Percentiles rank a stretch among this genome's conserved stretches.
Conservation (phyloP, 2,329 filamentous ascomycete genomes). For the Epichloe hybrida region DNA sequence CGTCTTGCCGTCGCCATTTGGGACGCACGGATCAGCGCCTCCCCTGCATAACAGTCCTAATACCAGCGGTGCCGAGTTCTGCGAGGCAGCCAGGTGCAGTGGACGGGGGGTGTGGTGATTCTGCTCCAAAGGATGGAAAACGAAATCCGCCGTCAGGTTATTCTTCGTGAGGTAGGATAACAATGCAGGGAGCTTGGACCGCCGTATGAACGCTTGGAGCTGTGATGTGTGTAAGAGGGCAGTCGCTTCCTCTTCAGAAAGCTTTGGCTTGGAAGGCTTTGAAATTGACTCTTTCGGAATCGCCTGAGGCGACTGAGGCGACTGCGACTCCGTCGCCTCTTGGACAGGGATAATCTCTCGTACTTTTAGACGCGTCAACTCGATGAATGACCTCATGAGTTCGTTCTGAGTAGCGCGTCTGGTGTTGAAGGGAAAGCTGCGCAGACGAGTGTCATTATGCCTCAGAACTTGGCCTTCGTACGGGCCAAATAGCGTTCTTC, state of each 20-base stretch:
- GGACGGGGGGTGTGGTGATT: constrained; percentile 78
- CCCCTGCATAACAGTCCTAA: constrained; percentile 62
- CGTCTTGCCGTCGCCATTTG: constrained; percentile 66
- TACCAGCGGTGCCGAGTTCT: constrained; percentile 68
- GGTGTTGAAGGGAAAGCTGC: constrained; percentile 88
- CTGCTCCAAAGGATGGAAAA: constrained; percentile 57
- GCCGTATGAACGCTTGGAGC: constrained; percentile 72
- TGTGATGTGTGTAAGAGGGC: constrained; percentile 76
- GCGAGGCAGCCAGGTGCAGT: constrained; percentile 72
- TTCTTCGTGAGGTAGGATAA: constrained; percentile 75
- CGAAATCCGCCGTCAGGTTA: constrained; percentile 54
- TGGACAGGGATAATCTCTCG: constrained; percentile 59
- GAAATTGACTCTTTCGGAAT: constrained; percentile 24
- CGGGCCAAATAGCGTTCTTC: constrained; percentile 76
- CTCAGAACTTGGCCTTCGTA: constrained; percentile 80
- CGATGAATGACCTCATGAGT: constrained; percentile 86
- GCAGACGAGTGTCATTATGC: constrained; percentile 64
- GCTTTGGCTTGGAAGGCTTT: constrained; percentile 48
- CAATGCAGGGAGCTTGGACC: constrained; percentile 78
- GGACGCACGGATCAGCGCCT: constrained; percentile 56
- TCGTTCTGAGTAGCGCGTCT: constrained; percentile 85
- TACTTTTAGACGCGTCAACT: constrained; percentile 82
- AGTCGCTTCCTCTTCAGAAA: constrained; percentile 72
- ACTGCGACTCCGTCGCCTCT: constrained; percentile 29
- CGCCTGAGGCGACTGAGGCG: constrained; percentile 21